A percentile compares a stretch with the other conserved stretches of the same genome.
These are phyloP conservation scores for Zygosaccharomyces pseudobailii DNA, from an alignment of 1,139 yeast genomes.

Conservation along the genomic window DNA sequence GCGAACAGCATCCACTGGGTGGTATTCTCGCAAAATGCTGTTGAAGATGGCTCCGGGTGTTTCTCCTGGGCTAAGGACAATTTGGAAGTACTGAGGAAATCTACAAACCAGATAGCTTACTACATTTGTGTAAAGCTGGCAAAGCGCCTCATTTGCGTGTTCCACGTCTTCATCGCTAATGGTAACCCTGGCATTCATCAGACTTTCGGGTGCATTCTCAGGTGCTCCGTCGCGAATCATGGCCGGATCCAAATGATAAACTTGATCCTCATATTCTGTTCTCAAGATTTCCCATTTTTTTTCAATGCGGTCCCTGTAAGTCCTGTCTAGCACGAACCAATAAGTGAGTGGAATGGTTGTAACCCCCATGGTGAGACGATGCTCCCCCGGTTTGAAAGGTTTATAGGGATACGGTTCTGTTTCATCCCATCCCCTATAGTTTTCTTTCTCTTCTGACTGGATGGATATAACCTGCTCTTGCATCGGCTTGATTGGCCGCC, in stretches of 20 bases:
- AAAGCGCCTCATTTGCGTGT: constrained; percentile 39
- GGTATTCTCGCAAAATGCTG: constrained; percentile 38
- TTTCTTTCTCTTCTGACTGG: constrained; percentile 25
- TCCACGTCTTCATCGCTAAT: constrained; percentile 15
- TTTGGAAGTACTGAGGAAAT: constrained; percentile 53
- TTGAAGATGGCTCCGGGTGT: constrained; percentile 36
- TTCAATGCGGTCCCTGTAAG: constrained; percentile 46
- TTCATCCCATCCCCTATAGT: constrained; percentile 44
- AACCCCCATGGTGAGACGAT: constrained; percentile 67
- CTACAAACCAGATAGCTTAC: constrained; percentile 44
- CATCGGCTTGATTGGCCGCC: constrained; percentile 12
- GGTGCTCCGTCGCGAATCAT: constrained; percentile 8
- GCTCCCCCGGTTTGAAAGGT: constrained; percentile 59
- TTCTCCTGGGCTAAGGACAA: constrained; percentile 14
- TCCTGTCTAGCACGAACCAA: constrained; percentile 64
- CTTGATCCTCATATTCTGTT: constrained; percentile 14
- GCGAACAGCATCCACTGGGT: constrained; percentile 35
- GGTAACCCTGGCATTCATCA: constrained; percentile 6
- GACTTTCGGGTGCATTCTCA: background rate
- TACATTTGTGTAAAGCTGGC: constrained; percentile 50
- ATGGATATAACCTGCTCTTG: constrained; percentile 22
- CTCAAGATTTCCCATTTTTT: constrained; percentile 36
- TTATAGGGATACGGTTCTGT: constrained; percentile 49
- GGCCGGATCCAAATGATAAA: constrained; percentile 16
- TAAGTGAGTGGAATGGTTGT: constrained; percentile 51